Base-by-base conservation (phyloP, 2,329 filamentous ascomycete species). In the Cordyceps pruinosa region DNA sequence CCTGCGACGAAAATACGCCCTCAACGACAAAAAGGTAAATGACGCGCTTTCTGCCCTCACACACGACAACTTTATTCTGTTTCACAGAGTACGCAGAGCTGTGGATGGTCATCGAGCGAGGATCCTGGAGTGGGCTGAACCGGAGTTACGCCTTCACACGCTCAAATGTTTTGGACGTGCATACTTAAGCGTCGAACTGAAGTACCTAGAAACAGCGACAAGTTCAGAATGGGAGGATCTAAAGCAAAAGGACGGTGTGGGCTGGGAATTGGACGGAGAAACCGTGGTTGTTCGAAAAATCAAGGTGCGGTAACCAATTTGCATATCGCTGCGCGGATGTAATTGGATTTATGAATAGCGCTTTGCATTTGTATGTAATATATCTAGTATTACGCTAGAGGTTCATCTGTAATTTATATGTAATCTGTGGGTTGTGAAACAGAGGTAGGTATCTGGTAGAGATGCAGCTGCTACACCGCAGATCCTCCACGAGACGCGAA, bases 151-250 rank as follows among this genome's bases (percentile, higher is more conserved):
- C 63, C 76, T 83, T 63, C 87, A 92, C 71, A 84, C 89, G 34
- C 75, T 97, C 63, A 96, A 96, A 75, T 94, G 91, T 68, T 82
- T 97, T 56, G 91, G 90, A 1, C 82, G 85, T 66, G 82, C 87
- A 5, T 99, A 99, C 70, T 73, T 97, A 62, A 83, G 75, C 21
- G 86, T 90, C 9, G 88, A 90, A 54, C 71, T 81, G 58, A 68
- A 68, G 4, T 90, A 86, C 69, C 72, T 96, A 51, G 89, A 94
- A 72, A 80, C 78, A 66, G 79, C 83, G 58, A 80, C 88, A 5
- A 84, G 84, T 48, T 77, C 81, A 63, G 76, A 73, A n/a, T 99
- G 93, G 91, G 77, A 83, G 12, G 82, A 84, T 51, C 73, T 97
- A 66, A 80, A 73, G 58, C 78, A 81, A 34, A 76, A 82, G 62